phyloP scores from a whole-genome alignment of 352 stramenopile genomes.

The Globisporangium viniferum region DNA sequence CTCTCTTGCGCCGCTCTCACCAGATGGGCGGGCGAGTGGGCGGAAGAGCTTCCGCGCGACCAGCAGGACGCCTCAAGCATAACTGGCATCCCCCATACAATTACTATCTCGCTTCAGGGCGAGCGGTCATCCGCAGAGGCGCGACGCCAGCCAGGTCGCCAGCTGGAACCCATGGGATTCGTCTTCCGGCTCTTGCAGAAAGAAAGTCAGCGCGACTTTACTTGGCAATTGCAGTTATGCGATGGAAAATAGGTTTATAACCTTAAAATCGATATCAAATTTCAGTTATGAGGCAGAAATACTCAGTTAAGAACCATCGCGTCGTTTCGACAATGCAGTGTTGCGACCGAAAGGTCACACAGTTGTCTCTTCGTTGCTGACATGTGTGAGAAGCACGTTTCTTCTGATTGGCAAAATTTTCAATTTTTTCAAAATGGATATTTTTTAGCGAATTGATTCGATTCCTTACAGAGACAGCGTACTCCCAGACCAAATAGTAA shows the following conservation, averaged over 20 bases:
- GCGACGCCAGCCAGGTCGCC: neutral
- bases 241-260: neutral
- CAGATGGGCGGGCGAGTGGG: neutral
- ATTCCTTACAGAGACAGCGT: no score
- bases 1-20: no score
- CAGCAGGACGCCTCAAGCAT: neutral
- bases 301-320: neutral
- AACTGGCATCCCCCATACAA: neutral
- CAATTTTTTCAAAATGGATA: no score
- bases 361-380: no score
- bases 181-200: neutral
- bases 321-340: neutral
- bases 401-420: no score
- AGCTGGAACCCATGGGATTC: conserved; percentile 4
- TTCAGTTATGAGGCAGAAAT: neutral
- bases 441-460: no score
- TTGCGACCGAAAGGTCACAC: no score
- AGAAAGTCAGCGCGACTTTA: neutral
- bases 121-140: conserved; percentile 7
- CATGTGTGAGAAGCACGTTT: no score
- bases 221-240: neutral
- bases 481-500: no score
- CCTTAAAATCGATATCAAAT: neutral
- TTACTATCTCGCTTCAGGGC: neutral
- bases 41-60: neutral